phyloP scores from a whole-genome alignment of 2,329 filamentous ascomycete species.

The Fusarium nematophilum region DNA sequence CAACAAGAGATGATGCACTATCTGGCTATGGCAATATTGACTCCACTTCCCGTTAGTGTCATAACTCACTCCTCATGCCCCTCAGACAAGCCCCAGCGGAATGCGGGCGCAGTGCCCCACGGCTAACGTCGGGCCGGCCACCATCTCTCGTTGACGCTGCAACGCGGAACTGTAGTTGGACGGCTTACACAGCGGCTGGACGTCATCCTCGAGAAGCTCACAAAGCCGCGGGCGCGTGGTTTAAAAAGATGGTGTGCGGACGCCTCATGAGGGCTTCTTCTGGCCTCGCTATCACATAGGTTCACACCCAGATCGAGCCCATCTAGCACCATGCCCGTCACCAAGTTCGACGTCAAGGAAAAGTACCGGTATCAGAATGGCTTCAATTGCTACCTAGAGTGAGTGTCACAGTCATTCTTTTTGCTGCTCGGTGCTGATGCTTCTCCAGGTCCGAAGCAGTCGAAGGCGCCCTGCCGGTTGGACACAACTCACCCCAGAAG shows the following conservation, averaged over 20 bases:
- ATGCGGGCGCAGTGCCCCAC: slow-evolving; percentile 31
- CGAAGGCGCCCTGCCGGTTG: slow-evolving; percentile 77
- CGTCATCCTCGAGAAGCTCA: slow-evolving; percentile 37
- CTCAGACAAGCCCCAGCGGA: slow-evolving; percentile 39
- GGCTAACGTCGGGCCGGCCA: slow-evolving; percentile 46
- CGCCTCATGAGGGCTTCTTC: slow-evolving; percentile 2
- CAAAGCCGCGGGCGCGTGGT: slow-evolving; percentile 27
- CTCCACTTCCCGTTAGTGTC: slow-evolving; percentile 7
- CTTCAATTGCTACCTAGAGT: slow-evolving; percentile 83
- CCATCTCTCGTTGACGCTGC: slow-evolving; percentile 19
- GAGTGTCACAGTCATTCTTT: slow-evolving; percentile 45
- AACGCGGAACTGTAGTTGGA: slow-evolving; percentile 40
- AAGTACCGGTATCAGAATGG: slow-evolving; percentile 83
- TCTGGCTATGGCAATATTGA: not conserved
- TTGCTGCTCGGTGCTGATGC: slow-evolving; percentile 1
- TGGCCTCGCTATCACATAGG: slow-evolving; percentile 11
- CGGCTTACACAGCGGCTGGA: slow-evolving; percentile 37
- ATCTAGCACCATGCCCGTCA: slow-evolving; percentile 59
- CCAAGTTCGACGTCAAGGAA: slow-evolving; percentile 60
- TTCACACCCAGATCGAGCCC: not conserved
- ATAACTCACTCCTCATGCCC: slow-evolving; percentile 6
- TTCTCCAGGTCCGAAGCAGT: slow-evolving; percentile 77
- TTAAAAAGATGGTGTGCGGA: slow-evolving; percentile 38
- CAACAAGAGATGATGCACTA: slow-evolving; percentile 2
- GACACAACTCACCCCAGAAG: slow-evolving; percentile 85